Conservation (phyloP, 2,329 filamentous ascomycete genomes). For the Aureobasidium sp. region DNA sequence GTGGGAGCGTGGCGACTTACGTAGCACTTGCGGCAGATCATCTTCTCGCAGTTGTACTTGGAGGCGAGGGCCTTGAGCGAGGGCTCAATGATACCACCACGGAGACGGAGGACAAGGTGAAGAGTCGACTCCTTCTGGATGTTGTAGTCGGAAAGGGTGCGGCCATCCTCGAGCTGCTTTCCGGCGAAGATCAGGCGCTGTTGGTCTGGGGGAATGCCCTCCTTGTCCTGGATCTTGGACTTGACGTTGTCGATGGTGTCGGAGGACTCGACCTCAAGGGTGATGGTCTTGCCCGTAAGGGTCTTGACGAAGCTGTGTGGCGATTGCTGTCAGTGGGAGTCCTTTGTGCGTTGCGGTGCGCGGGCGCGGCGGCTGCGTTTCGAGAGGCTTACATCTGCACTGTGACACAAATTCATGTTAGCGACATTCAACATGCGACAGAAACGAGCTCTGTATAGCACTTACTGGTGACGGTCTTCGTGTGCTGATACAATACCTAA, state of each 20-base stretch:
- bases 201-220: constrained; percentile 95
- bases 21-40: constrained; percentile 99
- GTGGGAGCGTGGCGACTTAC: constrained; percentile 46
- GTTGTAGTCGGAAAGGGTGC: constrained; percentile 96
- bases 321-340: constrained; percentile 21
- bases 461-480: constrained; percentile 13
- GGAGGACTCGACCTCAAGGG: constrained; percentile 96
- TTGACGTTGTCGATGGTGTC: constrained; percentile 99
- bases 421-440: neutral
- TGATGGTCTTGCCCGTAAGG: constrained; percentile 99
- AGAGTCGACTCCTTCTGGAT: constrained; percentile 99
- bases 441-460: neutral
- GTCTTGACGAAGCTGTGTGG: constrained; percentile 93
- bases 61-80: constrained; percentile 96
- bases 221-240: constrained; percentile 99
- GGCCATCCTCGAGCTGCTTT: constrained; percentile 98
- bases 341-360: constrained; percentile 19
- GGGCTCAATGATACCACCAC: constrained; percentile 98
- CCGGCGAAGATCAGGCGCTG: constrained; percentile 98
- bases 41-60: constrained; percentile 99
- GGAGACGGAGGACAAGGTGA: constrained; percentile 95
- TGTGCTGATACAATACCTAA: constrained; percentile 11
- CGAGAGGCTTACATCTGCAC: constrained; percentile 76
- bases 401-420: constrained; percentile 29
- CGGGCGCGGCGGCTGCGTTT: constrained; percentile 20